A percentile compares a stretch with the other conserved stretches of the same genome.
Conservation (phyloP, 2,329 filamentous ascomycete species). For the Talaromyces sp. region DNA sequence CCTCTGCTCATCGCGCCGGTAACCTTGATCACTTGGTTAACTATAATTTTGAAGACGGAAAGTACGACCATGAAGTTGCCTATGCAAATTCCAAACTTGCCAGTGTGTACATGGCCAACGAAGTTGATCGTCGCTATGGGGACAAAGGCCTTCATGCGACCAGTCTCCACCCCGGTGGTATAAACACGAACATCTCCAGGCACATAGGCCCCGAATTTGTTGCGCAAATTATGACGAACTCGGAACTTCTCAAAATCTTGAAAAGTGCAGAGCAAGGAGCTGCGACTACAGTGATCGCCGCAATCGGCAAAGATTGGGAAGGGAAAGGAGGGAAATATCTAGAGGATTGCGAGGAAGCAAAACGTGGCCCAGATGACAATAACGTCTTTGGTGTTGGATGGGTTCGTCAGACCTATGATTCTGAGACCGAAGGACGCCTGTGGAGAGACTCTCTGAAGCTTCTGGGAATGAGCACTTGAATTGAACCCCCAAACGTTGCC, state of each 20-base stretch:
- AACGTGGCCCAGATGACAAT: slow-evolving; percentile 4
- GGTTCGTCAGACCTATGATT: slow-evolving; percentile 17
- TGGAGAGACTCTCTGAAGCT: slow-evolving; percentile 27
- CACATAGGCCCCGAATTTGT: slow-evolving; percentile 2
- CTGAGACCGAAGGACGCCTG: slow-evolving; percentile 24
- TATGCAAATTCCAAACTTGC: slow-evolving; percentile 50
- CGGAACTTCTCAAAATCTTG: slow-evolving; percentile 10
- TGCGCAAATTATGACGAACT: not conserved
- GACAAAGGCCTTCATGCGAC: slow-evolving; percentile 39
- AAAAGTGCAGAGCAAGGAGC: slow-evolving; percentile 33
- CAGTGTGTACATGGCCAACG: slow-evolving; percentile 47
- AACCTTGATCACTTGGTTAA: slow-evolving; percentile 18
- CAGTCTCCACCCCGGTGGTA: slow-evolving; percentile 37
- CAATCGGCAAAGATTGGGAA: slow-evolving; percentile 24
- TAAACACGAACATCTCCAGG: slow-evolving; percentile 3
- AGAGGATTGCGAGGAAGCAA: slow-evolving; percentile 14
- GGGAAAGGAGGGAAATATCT: slow-evolving; percentile 30
- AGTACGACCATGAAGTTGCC: slow-evolving; percentile 25
- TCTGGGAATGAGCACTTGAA: slow-evolving; percentile 6
- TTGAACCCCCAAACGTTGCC: too few relatives aligned
- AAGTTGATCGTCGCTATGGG: slow-evolving; percentile 48
- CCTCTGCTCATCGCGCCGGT: slow-evolving; percentile 37
- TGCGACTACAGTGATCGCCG: slow-evolving; percentile 31
- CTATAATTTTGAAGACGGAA: slow-evolving; percentile 17
- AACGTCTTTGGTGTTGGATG: slow-evolving; percentile 3